Conservation (phyloP, 257 asterid species). For the Fraxinus quadrangulata region DNA sequence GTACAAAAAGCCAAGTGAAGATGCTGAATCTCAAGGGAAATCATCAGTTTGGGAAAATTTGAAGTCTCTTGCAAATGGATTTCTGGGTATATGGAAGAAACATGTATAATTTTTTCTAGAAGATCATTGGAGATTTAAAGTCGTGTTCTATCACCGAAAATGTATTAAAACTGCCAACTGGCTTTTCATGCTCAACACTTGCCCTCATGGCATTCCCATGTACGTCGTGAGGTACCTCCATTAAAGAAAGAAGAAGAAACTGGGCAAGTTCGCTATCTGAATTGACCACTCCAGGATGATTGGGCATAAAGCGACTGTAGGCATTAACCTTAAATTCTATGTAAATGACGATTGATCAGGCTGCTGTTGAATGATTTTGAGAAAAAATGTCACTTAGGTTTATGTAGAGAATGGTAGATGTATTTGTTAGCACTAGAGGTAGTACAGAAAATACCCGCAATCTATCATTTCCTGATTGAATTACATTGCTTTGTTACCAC, state of each 20-base stretch:
- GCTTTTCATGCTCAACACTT: background rate
- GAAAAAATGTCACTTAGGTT: background rate
- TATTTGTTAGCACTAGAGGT: background rate
- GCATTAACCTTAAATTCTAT: background rate
- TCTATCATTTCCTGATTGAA: too few relatives aligned
- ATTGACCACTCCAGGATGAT: too few relatives aligned
- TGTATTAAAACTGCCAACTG: background rate
- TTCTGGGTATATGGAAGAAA: conserved; percentile 60
- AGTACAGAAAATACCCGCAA: background rate
- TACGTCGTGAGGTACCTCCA: too few relatives aligned
- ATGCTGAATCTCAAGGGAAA: conserved; percentile 36
- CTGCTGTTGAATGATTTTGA: background rate
- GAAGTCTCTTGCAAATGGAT: conserved; percentile 75
- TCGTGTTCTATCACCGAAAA: background rate
- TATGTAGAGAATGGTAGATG: background rate
- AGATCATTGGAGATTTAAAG: background rate
- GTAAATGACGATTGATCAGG: background rate
- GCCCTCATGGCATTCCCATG: background rate
- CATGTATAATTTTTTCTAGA: conserved; percentile 28
- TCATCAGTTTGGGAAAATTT: conserved; percentile 69
- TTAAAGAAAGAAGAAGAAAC: too few relatives aligned
- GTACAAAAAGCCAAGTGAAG: conserved; percentile 36
- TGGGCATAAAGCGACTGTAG: too few relatives aligned
- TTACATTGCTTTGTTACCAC: too few relatives aligned
- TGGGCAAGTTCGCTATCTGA: too few relatives aligned